Evolutionary conservation across 1,284 basidiomycete species (phyloP).

Genomic region (Golubevia pallescens): DNA sequence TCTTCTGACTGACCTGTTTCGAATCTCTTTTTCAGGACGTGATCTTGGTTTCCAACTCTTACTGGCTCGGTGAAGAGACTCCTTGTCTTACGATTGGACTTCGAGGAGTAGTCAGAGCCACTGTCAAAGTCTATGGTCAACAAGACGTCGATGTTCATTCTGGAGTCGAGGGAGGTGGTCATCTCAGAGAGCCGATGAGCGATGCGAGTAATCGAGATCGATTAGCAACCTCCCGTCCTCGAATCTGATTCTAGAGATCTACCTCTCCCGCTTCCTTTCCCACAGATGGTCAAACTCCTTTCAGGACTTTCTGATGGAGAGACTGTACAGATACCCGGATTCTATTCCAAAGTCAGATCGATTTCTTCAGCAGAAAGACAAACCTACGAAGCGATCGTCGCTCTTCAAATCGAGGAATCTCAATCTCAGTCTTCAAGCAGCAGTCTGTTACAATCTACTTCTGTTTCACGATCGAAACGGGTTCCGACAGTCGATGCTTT

Average conservation of each 20-base stretch:
- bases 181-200: conserved; percentile 55
- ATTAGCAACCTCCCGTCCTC: background rate
- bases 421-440: conserved; percentile 14
- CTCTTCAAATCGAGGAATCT: conserved; percentile 7
- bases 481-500: conserved; percentile 26
- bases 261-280: background rate
- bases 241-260: background rate
- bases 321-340: conserved; percentile 34
- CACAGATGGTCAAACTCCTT: conserved; percentile 46
- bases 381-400: conserved; percentile 28
- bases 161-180: conserved; percentile 53
- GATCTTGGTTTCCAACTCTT: conserved; percentile 51
- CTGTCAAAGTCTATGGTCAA: conserved; percentile 23
- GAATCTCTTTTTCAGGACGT: conserved; percentile 24
- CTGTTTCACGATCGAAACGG: background rate
- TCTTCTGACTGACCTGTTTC: background rate
- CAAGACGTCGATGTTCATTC: conserved; percentile 46
- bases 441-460: background rate
- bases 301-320: conserved; percentile 23
- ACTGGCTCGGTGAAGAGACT: conserved; percentile 56
- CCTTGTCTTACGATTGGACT: conserved; percentile 54
- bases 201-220: conserved; percentile 21
- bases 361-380: conserved; percentile 21
- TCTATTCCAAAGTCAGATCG: conserved; percentile 42
- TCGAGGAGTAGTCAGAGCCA: conserved; percentile 49